These are phyloP conservation scores for Rhodotorula sp. DNA, from an alignment of 1,284 basidiomycete species.

Conservation along the genomic window DNA sequence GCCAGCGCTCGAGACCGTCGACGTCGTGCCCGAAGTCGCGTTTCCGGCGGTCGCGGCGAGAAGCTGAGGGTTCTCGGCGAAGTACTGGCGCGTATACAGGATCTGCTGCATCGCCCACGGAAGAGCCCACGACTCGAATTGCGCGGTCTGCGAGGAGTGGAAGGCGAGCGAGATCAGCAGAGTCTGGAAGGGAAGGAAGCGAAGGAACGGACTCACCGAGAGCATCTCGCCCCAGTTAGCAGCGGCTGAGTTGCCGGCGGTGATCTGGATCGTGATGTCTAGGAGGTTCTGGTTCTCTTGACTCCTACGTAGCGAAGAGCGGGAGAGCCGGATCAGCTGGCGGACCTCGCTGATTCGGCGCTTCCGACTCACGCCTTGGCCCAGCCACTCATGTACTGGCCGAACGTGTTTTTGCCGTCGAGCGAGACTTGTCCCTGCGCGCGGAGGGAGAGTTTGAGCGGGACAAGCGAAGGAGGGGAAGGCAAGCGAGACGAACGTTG, in stretches of 20 bases:
- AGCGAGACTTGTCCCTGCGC: not conserved
- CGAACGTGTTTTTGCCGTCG: not conserved
- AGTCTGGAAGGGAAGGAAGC: not conserved
- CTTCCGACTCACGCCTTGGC: not conserved
- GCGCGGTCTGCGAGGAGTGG: not conserved
- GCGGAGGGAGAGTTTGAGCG: not conserved
- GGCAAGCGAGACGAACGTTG: conserved; percentile 6
- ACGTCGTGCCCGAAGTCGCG: not conserved
- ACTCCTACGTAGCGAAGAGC: not conserved
- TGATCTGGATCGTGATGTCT: conserved; percentile 19
- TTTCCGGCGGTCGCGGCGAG: not conserved
- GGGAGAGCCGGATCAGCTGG: too few species aligned
- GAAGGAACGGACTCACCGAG: conserved; percentile 2
- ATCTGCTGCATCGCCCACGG: conserved; percentile 10
- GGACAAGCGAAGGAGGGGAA: too few species aligned
- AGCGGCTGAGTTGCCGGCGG: conserved; percentile 1
- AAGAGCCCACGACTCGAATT: conserved; percentile 19
- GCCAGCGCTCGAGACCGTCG: not conserved
- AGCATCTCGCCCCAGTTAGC: conserved; percentile 19
- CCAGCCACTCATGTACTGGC: not conserved
- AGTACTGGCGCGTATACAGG: conserved; percentile 25
- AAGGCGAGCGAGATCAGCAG: not conserved
- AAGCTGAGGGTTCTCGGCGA: conserved; percentile 11
- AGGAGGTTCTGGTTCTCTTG: not conserved
- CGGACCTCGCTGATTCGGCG: too few species aligned